Evolutionary conservation across 2,329 filamentous ascomycete species (phyloP).

Genomic region (Aureobasidium namibiae): DNA sequence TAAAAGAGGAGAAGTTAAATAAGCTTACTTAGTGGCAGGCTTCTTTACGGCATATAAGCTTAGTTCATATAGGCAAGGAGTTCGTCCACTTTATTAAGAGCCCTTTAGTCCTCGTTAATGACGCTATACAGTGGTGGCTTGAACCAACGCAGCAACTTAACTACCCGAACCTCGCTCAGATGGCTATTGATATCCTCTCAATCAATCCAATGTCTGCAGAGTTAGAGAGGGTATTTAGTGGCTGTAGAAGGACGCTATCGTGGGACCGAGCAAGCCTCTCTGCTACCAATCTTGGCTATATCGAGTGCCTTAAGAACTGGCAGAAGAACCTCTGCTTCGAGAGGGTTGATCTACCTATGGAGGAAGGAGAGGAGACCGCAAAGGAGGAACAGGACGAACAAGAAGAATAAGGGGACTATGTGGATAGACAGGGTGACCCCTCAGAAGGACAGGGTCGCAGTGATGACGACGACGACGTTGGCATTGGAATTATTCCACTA

Average conservation of each 20-base stretch:
- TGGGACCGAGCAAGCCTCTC: no score
- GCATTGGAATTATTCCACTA: constrained; percentile 1
- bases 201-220: no score
- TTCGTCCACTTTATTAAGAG: not conserved
- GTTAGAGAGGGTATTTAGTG: no score
- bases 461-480: not conserved
- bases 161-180: no score
- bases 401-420: not conserved
- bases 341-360: not conserved
- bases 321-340: not conserved
- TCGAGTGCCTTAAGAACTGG: not conserved
- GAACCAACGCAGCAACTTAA: no score
- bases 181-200: no score
- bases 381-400: not conserved
- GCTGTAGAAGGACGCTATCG: no score
- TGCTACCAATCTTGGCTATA: no score
- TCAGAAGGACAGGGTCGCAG: not conserved
- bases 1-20: not conserved
- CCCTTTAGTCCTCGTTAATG: not conserved
- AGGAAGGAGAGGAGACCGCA: not conserved
- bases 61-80: not conserved
- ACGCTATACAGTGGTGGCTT: not conserved
- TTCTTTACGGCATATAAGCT: not conserved
- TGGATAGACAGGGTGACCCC: not conserved
- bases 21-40: not conserved